phyloP scores from a whole-genome alignment of 805 yeast genomes.

The Kodamaea laetipori region DNA sequence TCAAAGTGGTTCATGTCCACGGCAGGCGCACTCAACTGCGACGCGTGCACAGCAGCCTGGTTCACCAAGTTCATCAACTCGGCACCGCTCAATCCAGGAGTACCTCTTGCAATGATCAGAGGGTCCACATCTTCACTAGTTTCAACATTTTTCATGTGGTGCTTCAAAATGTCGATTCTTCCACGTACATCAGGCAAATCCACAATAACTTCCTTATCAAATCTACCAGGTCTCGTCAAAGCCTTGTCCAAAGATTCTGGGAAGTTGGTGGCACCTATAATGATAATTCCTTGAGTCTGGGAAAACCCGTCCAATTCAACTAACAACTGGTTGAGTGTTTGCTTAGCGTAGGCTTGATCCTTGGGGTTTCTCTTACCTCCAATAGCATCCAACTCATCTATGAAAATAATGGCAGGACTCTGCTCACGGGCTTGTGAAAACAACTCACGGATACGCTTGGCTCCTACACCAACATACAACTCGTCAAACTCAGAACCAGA shows the following conservation, averaged over 20 bases:
- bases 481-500: constrained; percentile 98
- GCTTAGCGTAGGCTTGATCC: constrained; percentile 98
- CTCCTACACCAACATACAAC: constrained; percentile 98
- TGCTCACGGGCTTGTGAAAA: constrained; percentile 91
- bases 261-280: constrained; percentile 98
- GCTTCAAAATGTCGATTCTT: constrained; percentile 86
- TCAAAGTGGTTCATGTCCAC: constrained; percentile 92
- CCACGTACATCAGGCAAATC: constrained; percentile 98
- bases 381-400: constrained; percentile 97
- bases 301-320: constrained; percentile 96
- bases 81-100: constrained; percentile 98
- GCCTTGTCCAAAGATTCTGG: constrained; percentile 97
- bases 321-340: constrained; percentile 90
- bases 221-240: constrained; percentile 96
- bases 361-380: constrained; percentile 97
- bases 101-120: constrained; percentile 89
- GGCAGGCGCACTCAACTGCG: constrained; percentile 85
- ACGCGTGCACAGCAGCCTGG: constrained; percentile 97
- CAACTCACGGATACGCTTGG: constrained; percentile 93
- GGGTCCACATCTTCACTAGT: constrained; percentile 85
- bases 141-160: constrained; percentile 90
- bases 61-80: constrained; percentile 93
- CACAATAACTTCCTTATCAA: constrained; percentile 92
- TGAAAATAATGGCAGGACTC: constrained; percentile 95
- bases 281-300: constrained; percentile 88